Evolutionary conservation across 2,329 filamentous ascomycete species (phyloP).

Genomic region (Colletotrichum incanum): DNA sequence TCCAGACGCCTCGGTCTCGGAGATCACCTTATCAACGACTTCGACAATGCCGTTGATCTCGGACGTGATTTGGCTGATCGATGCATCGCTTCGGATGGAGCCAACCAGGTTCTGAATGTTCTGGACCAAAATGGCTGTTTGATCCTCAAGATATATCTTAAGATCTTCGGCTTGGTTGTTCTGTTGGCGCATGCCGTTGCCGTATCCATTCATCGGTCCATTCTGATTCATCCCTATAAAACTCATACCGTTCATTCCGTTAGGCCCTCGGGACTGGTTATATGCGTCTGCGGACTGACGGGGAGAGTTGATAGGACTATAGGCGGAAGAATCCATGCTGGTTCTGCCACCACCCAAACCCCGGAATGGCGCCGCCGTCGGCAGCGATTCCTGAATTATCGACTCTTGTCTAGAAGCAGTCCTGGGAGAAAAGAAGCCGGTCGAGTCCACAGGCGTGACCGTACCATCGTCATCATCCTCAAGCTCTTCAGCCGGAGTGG

Average conservation of each 20-base stretch:
- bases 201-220: slow-evolving; percentile 57
- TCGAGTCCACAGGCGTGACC: slow-evolving; percentile 76
- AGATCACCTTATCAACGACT: slow-evolving; percentile 79
- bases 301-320: slow-evolving; percentile 81
- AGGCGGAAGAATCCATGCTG: slow-evolving; percentile 80
- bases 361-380: slow-evolving; percentile 69
- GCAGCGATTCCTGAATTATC: slow-evolving; percentile 47
- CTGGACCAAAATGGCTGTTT: slow-evolving; percentile 83
- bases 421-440: slow-evolving; percentile 77
- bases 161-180: slow-evolving; percentile 66
- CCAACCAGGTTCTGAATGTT: slow-evolving; percentile 87
- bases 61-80: slow-evolving; percentile 75
- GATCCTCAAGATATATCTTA: slow-evolving; percentile 85
- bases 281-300: slow-evolving; percentile 69
- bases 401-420: slow-evolving; percentile 58
- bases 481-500: slow-evolving; percentile 82
- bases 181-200: slow-evolving; percentile 52
- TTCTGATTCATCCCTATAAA: slow-evolving; percentile 56
- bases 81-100: slow-evolving; percentile 76
- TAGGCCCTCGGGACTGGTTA: slow-evolving; percentile 50
- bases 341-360: slow-evolving; percentile 69
- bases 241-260: slow-evolving; percentile 49
- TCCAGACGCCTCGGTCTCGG: slow-evolving; percentile 73
- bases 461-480: slow-evolving; percentile 82
- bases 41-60: slow-evolving; percentile 80